phyloP scores from a whole-genome alignment of 2,329 filamentous ascomycete genomes.

The Helminthosporium solani region DNA sequence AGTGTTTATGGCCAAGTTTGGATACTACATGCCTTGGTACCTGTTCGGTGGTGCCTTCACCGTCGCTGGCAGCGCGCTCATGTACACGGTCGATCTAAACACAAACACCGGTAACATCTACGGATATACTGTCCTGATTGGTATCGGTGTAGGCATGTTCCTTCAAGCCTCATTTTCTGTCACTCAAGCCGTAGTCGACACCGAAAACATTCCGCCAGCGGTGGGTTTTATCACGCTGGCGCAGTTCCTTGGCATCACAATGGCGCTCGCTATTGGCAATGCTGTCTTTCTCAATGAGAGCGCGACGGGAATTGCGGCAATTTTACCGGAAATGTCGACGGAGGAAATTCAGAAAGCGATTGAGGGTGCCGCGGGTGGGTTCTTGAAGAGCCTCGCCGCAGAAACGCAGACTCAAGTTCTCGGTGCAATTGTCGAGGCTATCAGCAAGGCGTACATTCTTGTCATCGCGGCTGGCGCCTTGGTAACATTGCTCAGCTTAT shows the following conservation, averaged over 20 bases:
- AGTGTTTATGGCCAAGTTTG: slow-evolving; percentile 8
- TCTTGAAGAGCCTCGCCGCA: too few species aligned
- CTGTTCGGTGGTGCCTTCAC: slow-evolving; percentile 2
- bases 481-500: too few species aligned
- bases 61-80: slow-evolving; percentile 1
- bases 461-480: too few species aligned
- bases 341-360: too few species aligned
- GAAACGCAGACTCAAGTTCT: too few species aligned
- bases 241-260: slow-evolving; percentile 14
- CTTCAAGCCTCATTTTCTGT: slow-evolving; percentile 14
- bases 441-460: too few species aligned
- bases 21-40: slow-evolving; percentile 11
- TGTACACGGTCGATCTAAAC: slow-evolving; percentile 10
- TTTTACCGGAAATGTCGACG: too few species aligned
- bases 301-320: too few species aligned
- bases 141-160: slow-evolving; percentile 19
- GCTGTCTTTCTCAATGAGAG: slow-evolving; percentile 16
- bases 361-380: too few species aligned
- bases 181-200: slow-evolving; percentile 11
- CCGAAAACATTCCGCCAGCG: slow-evolving; percentile 8
- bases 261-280: slow-evolving; percentile 14
- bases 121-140: slow-evolving; percentile 24
- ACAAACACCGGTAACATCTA: slow-evolving; percentile 19
- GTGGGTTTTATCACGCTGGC: slow-evolving; percentile 17
- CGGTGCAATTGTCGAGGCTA: too few species aligned